These are phyloP conservation scores for Cetradonia linearis DNA, from an alignment of 495 filamentous ascomycete genomes.

Conservation along the genomic window DNA sequence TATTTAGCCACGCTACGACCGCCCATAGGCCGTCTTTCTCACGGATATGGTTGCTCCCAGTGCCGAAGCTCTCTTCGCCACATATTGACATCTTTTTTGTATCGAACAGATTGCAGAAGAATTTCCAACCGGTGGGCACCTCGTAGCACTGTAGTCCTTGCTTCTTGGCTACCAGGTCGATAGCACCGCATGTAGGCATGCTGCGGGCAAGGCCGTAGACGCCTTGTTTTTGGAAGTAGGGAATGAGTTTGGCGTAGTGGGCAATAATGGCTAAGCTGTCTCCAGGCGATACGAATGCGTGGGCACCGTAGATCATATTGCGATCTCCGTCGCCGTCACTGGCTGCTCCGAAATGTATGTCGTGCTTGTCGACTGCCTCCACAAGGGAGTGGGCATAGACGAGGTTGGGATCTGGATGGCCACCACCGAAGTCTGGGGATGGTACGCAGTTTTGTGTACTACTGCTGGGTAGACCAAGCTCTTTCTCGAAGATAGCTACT, in stretches of 20 bases:
- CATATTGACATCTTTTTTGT: conserved; percentile 97
- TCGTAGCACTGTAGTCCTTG: conserved; percentile 90
- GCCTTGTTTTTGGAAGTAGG: conserved; percentile 95
- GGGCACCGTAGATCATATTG: conserved; percentile 99
- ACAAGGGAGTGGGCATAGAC: conserved; percentile 97
- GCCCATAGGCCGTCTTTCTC: conserved; percentile 99
- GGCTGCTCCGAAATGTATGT: conserved; percentile 90
- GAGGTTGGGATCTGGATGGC: conserved; percentile 95
- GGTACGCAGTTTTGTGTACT: conserved; percentile 92
- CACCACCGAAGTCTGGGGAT: conserved; percentile 87
- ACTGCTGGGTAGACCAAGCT: conserved; percentile 64
- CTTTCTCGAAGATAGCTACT: conserved; percentile 84
- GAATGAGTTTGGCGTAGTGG: conserved; percentile 88
- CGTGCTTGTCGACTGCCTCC: conserved; percentile 80
- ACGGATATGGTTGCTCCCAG: conserved; percentile 97
- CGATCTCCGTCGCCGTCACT: conserved; percentile 96
- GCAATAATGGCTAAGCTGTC: conserved; percentile 97
- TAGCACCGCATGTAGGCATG: conserved; percentile 93
- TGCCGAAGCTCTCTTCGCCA: conserved; percentile 96
- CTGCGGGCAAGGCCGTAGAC: conserved; percentile 89
- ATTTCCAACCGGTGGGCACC: conserved; percentile 98
- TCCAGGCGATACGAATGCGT: conserved; percentile 90
- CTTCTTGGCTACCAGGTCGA: conserved; percentile 89
- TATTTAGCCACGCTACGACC: conserved; percentile 94
- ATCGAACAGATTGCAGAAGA: conserved; percentile 98